Base-by-base conservation (phyloP, 1,139 yeast genomes). In the Ogataea hybrid region DNA sequence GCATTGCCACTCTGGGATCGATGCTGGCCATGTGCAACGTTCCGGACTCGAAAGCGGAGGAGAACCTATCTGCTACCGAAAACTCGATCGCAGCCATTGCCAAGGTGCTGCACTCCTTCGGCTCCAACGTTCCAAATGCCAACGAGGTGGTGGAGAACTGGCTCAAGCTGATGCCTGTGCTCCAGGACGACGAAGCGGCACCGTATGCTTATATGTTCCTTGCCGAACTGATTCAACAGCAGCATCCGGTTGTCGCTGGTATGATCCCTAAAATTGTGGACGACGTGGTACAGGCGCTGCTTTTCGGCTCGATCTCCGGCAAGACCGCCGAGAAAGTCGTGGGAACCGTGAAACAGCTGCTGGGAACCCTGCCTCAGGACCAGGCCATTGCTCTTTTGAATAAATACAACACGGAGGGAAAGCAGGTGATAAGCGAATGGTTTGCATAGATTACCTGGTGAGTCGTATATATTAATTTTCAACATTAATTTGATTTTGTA, bases 171-270 rank as follows among this genome's bases (percentile, higher is more conserved):
- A 75, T 92, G 54, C 98, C 98, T 22, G 76, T 90, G 35, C 67
- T 81, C 15, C 84, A 81, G 54, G 97, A 92, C 63, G 86, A 81
- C 34, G 94, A 86, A 54, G 95, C 95, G 7, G 97, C 97, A 2
- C 81, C 89, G n/a, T 87, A 73, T 63, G 82, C 89, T 20, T 92
- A 88, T 65, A 70, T 75, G 51, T 90, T 88, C 62, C 71, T 92
- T 57, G 69, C 82, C 22, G 86, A 84, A 50, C 70, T 92, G 56
- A 82, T 90, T 37, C 83, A 83, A 39, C 75, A 73, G 49, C 75
- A 77, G 43, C 94, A 88, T 52, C 77, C 84, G 4, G 70, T 81
- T 4, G 77, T 88, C 32, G 63, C 68, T 22, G 25, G 48, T 2
- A 49, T 53, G 35, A 63, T 80, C 10, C 80, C 84, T n/a, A 74